phyloP scores from a whole-genome alignment of 805 yeast genomes.

The Suhomyces xylopsoci region DNA sequence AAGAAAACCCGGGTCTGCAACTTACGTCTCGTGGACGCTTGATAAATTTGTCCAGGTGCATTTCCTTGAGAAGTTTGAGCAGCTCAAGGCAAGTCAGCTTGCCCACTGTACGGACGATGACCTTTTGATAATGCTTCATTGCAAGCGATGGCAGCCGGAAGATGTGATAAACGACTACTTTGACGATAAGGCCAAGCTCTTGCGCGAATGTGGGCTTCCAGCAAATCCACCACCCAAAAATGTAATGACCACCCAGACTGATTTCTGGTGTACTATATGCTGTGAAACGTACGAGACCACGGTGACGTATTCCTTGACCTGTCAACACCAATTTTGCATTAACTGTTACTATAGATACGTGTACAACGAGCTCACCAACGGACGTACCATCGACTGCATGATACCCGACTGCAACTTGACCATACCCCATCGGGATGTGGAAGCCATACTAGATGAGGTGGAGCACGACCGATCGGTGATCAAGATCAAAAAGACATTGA shows the following conservation, averaged over 20 bases:
- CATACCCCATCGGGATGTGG: constrained; percentile 43
- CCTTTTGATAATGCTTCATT: constrained; percentile 33
- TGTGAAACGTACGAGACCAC: constrained; percentile 49
- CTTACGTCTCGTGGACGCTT: constrained; percentile 27
- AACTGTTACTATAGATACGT: constrained; percentile 67
- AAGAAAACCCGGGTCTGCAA: not conserved
- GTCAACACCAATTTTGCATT: constrained; percentile 70
- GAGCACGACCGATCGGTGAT: constrained; percentile 4
- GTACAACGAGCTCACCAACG: constrained; percentile 38
- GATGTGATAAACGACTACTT: constrained; percentile 36
- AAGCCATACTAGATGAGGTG: constrained; percentile 7
- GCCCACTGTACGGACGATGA: constrained; percentile 30
- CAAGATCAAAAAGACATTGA: constrained; percentile 18
- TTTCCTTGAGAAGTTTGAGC: constrained; percentile 20
- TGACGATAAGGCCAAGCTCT: constrained; percentile 26
- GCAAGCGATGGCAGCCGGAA: constrained; percentile 39
- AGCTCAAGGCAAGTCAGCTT: constrained; percentile 21
- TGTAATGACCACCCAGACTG: not conserved
- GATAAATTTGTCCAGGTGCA: constrained; percentile 22
- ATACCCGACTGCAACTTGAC: constrained; percentile 49
- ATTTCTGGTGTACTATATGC: constrained; percentile 48
- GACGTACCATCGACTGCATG: constrained; percentile 62
- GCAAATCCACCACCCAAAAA: not conserved
- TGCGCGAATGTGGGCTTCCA: constrained; percentile 27
- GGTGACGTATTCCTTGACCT: constrained; percentile 50